phyloP scores from a whole-genome alignment of 805 yeast genomes.

The Isabelozyma pseudorhagii region DNA sequence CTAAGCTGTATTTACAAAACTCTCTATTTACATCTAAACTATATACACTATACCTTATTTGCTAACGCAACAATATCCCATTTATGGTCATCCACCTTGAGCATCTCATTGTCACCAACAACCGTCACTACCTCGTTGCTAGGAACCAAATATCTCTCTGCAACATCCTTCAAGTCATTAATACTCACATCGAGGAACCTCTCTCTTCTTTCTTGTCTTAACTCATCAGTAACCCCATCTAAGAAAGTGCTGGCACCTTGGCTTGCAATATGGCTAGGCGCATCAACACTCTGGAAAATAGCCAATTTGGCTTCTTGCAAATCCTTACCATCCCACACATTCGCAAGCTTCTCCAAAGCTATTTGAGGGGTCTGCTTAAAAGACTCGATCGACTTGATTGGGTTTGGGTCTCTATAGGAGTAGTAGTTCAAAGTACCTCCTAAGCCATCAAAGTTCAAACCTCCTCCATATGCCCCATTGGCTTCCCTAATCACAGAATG shows the following conservation, averaged over 20 bases:
- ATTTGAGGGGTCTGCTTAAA: constrained; percentile 52
- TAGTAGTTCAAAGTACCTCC: constrained; percentile 80
- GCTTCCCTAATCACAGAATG: constrained; percentile 91
- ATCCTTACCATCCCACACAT: constrained; percentile 60
- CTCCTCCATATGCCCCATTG: constrained; percentile 99
- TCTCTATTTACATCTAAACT: no score
- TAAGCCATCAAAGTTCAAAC: constrained; percentile 76
- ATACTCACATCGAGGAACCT: constrained; percentile 63
- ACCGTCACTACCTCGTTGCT: constrained; percentile 33
- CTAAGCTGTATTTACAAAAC: no score
- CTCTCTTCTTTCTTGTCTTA: constrained; percentile 79
- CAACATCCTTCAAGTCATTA: constrained; percentile 59
- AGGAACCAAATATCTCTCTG: constrained; percentile 58
- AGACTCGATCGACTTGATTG: constrained; percentile 61
- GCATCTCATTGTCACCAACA: constrained; percentile 39
- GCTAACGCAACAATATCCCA: constrained; percentile 13
- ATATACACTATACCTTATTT: not conserved
- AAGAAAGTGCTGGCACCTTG: constrained; percentile 72
- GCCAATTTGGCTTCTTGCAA: constrained; percentile 87
- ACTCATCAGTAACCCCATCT: constrained; percentile 69
- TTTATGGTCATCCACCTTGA: constrained; percentile 14
- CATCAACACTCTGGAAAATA: constrained; percentile 87
- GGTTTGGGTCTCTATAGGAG: constrained; percentile 93
- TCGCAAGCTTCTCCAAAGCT: constrained; percentile 25
- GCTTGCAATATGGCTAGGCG: constrained; percentile 76